These are phyloP conservation scores for Podosphaera xanthii DNA, from an alignment of 2,329 filamentous ascomycete species.

Conservation along the genomic window DNA sequence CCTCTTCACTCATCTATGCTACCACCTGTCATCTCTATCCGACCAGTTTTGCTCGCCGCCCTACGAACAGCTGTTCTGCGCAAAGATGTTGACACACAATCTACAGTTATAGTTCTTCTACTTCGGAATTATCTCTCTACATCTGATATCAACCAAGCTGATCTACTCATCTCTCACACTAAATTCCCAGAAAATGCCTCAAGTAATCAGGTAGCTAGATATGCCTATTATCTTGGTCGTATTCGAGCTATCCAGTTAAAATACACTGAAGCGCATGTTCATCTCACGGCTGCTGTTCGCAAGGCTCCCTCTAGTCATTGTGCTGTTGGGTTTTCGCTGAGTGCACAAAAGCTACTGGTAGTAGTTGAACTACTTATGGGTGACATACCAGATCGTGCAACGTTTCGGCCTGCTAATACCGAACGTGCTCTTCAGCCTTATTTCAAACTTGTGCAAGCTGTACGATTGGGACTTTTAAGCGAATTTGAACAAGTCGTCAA, in stretches of 20 bases:
- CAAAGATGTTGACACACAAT: constrained; percentile 94
- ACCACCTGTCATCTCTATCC: constrained; percentile 67
- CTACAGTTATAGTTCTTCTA: constrained; percentile 80
- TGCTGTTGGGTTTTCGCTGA: constrained; percentile 85
- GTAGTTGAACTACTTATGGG: constrained; percentile 97
- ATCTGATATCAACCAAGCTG: constrained; percentile 90
- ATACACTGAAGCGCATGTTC: constrained; percentile 91
- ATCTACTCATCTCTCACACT: constrained; percentile 85
- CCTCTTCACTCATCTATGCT: constrained; percentile 74
- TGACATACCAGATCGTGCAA: constrained; percentile 84
- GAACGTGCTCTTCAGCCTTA: constrained; percentile 81
- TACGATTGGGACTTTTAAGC: constrained; percentile 86
- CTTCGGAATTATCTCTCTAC: constrained; percentile 91
- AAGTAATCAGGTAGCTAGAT: constrained; percentile 94
- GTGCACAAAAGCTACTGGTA: constrained; percentile 84
- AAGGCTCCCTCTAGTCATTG: constrained; percentile 82
- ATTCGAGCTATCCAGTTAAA: constrained; percentile 90
- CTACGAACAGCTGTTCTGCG: constrained; percentile 87
- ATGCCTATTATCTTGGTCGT: constrained; percentile 89
- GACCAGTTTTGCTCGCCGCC: constrained; percentile 66
- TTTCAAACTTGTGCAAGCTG: constrained; percentile 79
- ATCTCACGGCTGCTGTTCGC: constrained; percentile 76
- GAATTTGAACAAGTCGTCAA: constrained; percentile 78
- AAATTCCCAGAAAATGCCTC: constrained; percentile 84
- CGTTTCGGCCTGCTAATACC: constrained; percentile 74